Base-by-base conservation (phyloP, 1,139 yeast species). In the Taphrina sp. region DNA sequence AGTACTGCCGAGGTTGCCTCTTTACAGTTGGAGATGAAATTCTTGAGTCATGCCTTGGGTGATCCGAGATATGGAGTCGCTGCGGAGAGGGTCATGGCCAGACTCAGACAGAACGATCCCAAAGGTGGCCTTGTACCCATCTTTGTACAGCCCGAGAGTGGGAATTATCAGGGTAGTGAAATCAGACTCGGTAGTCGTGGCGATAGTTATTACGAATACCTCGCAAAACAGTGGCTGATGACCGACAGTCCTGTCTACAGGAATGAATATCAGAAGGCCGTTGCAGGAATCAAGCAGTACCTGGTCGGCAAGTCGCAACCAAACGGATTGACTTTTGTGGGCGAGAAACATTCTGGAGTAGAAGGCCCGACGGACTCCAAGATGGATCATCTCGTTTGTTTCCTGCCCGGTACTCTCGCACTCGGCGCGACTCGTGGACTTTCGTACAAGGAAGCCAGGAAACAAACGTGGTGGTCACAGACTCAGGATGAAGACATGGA, bases 381-480 rank as follows among this genome's bases (percentile, higher is more conserved):
- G 68, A 88, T 90, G 96, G 97, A 90, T 67, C 96, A 90, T 70
- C 74, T 88, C 61, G 96, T 88, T 20, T 90, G 97, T 69, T 89
- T 88, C 71, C 82, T 87, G 66, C 96, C 96, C 57, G 96, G 96
- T 0, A 76, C 86, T 64, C 77, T 89, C 61, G 95, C 96, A 0
- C 72, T 89, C 53, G 96, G 96, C 26, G 95, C 96, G 16, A 90
- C 94, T 2, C 79, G 78, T 47, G 97, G 97, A 10, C 65, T 73
- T 43, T 71, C 81, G 1, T 67, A 82, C 34, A 72, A 71, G 2
- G 79, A 77, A 7, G 63, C 57, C 38, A 47, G n/a, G 36, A 43
- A 34, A 38, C 56, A 67, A 22, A 63, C 69, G 22, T 61, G 66
- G 8, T 81, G 85, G 85, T 70, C 76, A 34, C 63, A 68, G 1